Base-by-base conservation (phyloP, 179 eudicot species). In the Sideroxylon spinosum region DNA sequence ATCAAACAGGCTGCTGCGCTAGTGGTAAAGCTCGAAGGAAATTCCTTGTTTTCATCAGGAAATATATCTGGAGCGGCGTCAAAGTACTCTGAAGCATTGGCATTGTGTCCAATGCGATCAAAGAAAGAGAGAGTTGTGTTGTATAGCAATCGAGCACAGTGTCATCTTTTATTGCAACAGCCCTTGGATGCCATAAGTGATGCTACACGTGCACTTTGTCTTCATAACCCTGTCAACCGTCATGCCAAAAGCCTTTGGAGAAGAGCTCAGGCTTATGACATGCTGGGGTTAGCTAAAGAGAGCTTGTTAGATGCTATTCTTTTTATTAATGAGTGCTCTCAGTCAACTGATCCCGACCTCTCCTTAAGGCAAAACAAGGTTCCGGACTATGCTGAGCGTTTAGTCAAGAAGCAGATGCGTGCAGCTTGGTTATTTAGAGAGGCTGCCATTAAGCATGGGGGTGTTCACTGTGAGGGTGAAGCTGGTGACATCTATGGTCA, bases 161-260 rank as follows among this genome's bases (percentile, higher is more conserved):
- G 99, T 68, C 88, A 92, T 80, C 97, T 95, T 74, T 81, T 95
- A 32, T 76, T 95, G 86, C 98, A 95, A 79, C 95, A 92, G 67
- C 99, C 98, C 23, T 77, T 89, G 85, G 90, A 86, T 78, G 98
- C 98, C 68, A 95, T 95, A 83, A 90, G 95, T 71, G 98, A 95
- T 84, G 90, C 98, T 53, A 95, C 98, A 50, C 97, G 90, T 77
- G 98, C 98, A 20, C 93, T 95, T 81, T 91, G 87, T 86, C 88
- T 95, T 64, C 98, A 95, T 81, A 95, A 86, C 73, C 98, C 98
- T 26, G 91, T 91, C 20, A 95, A 95, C 70, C 98, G 98, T 46
- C 98, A 95, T 84, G 98, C 95, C 9, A 95, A 91, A 83, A 93
- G 98, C 85, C 92, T 95, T 70, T 95, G 98, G 98, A 93, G 98